A percentile compares a stretch with the other conserved stretches of the same genome.
Evolutionary conservation across 345 rosid genomes (phyloP).

Genomic region (Acer negundo): DNA sequence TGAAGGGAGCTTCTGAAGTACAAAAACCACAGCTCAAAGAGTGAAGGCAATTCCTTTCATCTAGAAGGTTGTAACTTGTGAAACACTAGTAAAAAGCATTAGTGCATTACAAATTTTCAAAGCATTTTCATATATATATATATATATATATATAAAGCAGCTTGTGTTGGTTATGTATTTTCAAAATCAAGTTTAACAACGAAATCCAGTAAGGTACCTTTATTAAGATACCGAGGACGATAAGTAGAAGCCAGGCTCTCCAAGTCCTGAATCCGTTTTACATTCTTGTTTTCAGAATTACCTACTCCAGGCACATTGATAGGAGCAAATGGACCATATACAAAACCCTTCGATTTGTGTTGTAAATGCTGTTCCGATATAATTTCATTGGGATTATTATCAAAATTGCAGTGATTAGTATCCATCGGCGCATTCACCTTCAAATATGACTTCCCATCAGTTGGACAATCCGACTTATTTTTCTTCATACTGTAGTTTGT

Average conservation of each 20-base stretch:
- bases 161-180: not conserved
- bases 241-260: constrained; percentile 52
- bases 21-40: not conserved
- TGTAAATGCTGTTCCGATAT: constrained; percentile 31
- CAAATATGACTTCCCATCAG: constrained; percentile 29
- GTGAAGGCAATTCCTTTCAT: not conserved
- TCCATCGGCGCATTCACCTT: constrained; percentile 29
- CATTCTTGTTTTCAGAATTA: constrained; percentile 32
- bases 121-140: not conserved
- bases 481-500: constrained; percentile 53
- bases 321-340: constrained; percentile 63
- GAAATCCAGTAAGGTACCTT: constrained; percentile 42
- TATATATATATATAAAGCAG: not conserved
- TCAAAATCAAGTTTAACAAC: not conserved
- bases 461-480: constrained; percentile 34
- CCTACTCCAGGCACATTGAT: constrained; percentile 12
- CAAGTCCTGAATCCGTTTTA: constrained; percentile 37
- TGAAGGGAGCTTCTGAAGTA: not conserved
- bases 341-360: constrained; percentile 39
- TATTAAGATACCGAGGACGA: constrained; percentile 63
- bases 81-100: not conserved
- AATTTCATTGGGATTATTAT: constrained; percentile 18
- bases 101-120: not conserved
- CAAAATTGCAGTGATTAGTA: constrained; percentile 26
- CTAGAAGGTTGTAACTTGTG: not conserved